Evolutionary conservation across 371 early-diverging fungal genomes (phyloP).

Genomic region (Coemansia sp.): DNA sequence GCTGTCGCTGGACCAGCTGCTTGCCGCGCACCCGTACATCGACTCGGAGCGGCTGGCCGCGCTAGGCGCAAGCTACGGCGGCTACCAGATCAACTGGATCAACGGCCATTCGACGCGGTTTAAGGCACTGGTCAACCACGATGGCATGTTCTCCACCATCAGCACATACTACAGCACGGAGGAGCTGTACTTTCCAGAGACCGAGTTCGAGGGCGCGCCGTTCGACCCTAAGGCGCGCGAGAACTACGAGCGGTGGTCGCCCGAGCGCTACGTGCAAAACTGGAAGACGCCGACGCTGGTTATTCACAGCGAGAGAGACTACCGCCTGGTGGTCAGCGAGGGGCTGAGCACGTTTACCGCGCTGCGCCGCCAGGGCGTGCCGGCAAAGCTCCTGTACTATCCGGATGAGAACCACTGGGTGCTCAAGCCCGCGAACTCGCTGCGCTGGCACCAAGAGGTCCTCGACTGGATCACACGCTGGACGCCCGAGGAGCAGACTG

Average conservation of each 20-base stretch:
- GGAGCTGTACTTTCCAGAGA: slow-evolving; percentile 77
- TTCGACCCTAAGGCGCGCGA: slow-evolving; percentile 59
- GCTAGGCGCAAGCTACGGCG: slow-evolving; percentile 82
- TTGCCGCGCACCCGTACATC: slow-evolving; percentile 60
- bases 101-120: slow-evolving; percentile 68
- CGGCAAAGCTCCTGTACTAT: slow-evolving; percentile 71
- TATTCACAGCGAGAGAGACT: slow-evolving; percentile 71
- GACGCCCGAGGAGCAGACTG: slow-evolving; percentile 12
- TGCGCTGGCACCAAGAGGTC: slow-evolving; percentile 74
- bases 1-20: slow-evolving; percentile 68
- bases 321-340: slow-evolving; percentile 65
- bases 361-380: slow-evolving; percentile 70
- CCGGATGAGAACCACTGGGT: slow-evolving; percentile 77
- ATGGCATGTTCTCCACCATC: slow-evolving; percentile 70
- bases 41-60: slow-evolving; percentile 64
- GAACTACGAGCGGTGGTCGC: slow-evolving; percentile 47
- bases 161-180: slow-evolving; percentile 70
- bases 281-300: slow-evolving; percentile 80
- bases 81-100: slow-evolving; percentile 82
- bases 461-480: slow-evolving; percentile 58
- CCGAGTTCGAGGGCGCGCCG: slow-evolving; percentile 50
- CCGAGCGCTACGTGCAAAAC: slow-evolving; percentile 38
- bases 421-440: slow-evolving; percentile 69
- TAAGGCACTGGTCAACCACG: slow-evolving; percentile 72
- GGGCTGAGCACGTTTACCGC: slow-evolving; percentile 76